Evolutionary conservation across 2,329 filamentous ascomycete species (phyloP).

Genomic region (Didymella lethalis): DNA sequence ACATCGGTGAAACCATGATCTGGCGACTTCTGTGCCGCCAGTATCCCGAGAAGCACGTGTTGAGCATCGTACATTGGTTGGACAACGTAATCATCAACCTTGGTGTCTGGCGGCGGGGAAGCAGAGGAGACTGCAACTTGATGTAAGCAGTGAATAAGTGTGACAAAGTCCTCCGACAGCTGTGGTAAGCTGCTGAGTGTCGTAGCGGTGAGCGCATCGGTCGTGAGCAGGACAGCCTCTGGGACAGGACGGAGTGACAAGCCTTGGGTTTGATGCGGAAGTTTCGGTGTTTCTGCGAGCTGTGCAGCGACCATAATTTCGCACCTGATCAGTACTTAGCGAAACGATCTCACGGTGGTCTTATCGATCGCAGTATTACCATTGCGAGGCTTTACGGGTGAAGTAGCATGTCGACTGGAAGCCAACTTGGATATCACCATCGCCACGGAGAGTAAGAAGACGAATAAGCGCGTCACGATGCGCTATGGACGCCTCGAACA

Average conservation of each 20-base stretch:
- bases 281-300: constrained; percentile 20
- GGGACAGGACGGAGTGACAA: constrained; percentile 23
- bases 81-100: constrained; percentile 25
- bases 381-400: constrained; percentile 28
- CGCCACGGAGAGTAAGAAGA: constrained; percentile 26
- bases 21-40: constrained; percentile 24
- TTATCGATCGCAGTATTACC: constrained; percentile 18
- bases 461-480: constrained; percentile 33
- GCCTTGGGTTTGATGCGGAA: constrained; percentile 22
- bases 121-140: constrained; percentile 22
- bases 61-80: constrained; percentile 31
- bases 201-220: constrained; percentile 18
- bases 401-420: constrained; percentile 21
- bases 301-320: constrained; percentile 34
- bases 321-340: constrained; percentile 25
- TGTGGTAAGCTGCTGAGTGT: constrained; percentile 25
- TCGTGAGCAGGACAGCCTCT: constrained; percentile 11
- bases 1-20: constrained; percentile 19
- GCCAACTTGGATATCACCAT: constrained; percentile 27
- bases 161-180: constrained; percentile 18
- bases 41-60: constrained; percentile 22
- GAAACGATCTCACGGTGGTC: neutral
- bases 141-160: constrained; percentile 26
- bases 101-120: constrained; percentile 4
- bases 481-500: constrained; percentile 28